Conservation (phyloP, 2,329 filamentous ascomycete species). For the Teratosphaeria destructans region DNA sequence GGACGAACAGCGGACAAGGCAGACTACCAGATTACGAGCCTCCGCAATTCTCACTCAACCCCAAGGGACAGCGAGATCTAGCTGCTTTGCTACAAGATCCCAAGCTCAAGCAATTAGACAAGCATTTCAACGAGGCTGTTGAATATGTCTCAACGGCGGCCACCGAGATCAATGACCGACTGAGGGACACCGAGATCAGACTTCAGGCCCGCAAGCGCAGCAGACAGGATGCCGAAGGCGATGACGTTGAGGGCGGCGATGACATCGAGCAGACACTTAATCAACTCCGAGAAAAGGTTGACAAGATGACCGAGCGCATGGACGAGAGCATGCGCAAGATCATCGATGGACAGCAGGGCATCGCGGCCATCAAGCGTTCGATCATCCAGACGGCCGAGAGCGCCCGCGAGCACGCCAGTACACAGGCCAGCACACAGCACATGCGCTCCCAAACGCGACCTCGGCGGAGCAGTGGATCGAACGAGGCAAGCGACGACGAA, state of each 20-base stretch:
- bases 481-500: slow-evolving; percentile 24
- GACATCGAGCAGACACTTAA: slow-evolving; percentile 31
- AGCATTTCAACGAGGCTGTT: slow-evolving; percentile 38
- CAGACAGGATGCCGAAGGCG: slow-evolving; percentile 5
- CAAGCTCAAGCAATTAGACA: slow-evolving; percentile 35
- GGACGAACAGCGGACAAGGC: not conserved
- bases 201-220: slow-evolving; percentile 24
- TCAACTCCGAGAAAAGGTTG: slow-evolving; percentile 35
- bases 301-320: slow-evolving; percentile 42
- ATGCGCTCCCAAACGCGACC: slow-evolving; percentile 19
- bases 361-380: slow-evolving; percentile 34
- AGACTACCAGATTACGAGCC: slow-evolving; percentile 42
- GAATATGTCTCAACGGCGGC: slow-evolving; percentile 40
- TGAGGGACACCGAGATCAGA: slow-evolving; percentile 25
- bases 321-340: slow-evolving; percentile 48
- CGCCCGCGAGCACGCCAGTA: slow-evolving; percentile 25
- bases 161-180: slow-evolving; percentile 46
- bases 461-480: slow-evolving; percentile 16
- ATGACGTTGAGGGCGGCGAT: slow-evolving; percentile 19
- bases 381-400: slow-evolving; percentile 33
- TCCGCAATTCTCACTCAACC: slow-evolving; percentile 42
- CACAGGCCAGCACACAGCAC: slow-evolving; percentile 27
- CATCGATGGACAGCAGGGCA: slow-evolving; percentile 45
- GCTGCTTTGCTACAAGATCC: slow-evolving; percentile 33
- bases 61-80: slow-evolving; percentile 36